Conservation (phyloP, 2,329 filamentous ascomycete species). For the Pseudogymnoascus sp. region DNA sequence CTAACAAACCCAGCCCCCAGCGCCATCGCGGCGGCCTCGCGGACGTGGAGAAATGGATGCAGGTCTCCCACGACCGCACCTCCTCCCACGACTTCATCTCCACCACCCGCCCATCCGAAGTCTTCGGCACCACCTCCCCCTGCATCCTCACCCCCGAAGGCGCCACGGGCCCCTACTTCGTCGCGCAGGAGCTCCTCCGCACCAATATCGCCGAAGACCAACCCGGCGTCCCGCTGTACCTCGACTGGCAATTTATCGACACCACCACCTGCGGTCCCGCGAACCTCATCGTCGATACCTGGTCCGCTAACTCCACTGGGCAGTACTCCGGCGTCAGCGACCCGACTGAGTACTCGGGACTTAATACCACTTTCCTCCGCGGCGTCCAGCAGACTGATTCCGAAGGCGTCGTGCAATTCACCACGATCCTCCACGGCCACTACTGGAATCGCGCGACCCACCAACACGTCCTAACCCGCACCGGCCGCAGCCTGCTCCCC, state of each 20-base stretch:
- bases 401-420: slow-evolving; percentile 36
- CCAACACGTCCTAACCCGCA: slow-evolving; percentile 38
- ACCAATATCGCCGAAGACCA: slow-evolving; percentile 30
- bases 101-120: not conserved
- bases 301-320: not conserved
- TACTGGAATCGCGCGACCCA: slow-evolving; percentile 41
- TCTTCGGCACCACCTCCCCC: not conserved
- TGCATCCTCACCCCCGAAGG: slow-evolving; percentile 4
- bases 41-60: not conserved
- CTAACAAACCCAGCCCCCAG: not conserved
- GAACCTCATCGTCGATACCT: not conserved
- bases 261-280: slow-evolving; percentile 33
- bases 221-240: slow-evolving; percentile 30
- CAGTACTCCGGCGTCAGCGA: slow-evolving; percentile 11
- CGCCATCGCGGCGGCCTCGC: not conserved
- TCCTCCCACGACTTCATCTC: not conserved
- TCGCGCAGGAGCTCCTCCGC: slow-evolving; percentile 32
- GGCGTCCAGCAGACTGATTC: slow-evolving; percentile 35
- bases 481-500: slow-evolving; percentile 22
- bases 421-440: slow-evolving; percentile 40
- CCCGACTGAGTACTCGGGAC: slow-evolving; percentile 22
- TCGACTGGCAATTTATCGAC: slow-evolving; percentile 35
- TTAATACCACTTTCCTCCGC: slow-evolving; percentile 31
- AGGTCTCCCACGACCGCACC: not conserved
- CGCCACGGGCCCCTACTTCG: slow-evolving; percentile 14